Base-by-base conservation (phyloP, 116 monocot genomes). In the Zostera marina region DNA sequence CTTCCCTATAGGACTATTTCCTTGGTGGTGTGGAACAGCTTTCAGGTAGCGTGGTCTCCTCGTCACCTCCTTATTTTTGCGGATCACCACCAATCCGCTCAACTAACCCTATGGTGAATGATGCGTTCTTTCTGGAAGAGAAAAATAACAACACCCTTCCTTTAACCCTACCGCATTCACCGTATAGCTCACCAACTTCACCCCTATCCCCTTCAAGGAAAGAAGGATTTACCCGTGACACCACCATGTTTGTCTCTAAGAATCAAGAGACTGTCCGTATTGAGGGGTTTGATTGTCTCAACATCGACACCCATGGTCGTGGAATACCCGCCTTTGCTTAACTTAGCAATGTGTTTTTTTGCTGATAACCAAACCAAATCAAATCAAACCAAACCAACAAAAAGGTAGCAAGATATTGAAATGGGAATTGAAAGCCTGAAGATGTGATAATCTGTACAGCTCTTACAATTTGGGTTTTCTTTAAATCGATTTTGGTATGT, bases 21-120 rank as follows among this genome's bases (percentile, higher is more conserved):
- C 47, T 49, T 19, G 38, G 39, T 3, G 49, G 21, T 15, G 1
- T 44, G 42, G 63, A 39, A 14, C 17, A 41, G 13, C 51, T 26
- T 20, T 21, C 25, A 2, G 63, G 32, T 4, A 44, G 14, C 10
- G 14, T 3, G 43, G 62, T 56, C 9, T 47, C 49, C 15, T 66
- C 72, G 14, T 65, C 76, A 0, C 71, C 71, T 13, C 63, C 72
- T 7, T 73, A 70, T 63, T 78, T 72, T 42, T 68, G 68, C 45
- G 75, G 74, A 2, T 82, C 82, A 5, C 82, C 78, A 4, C 78
- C 82, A 40, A 64, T 65, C 46, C 43, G 78, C 24, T 41, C 72
- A 8, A 52, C 66, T 21, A 78, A 82, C 69, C 82, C 82, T 9
- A 42, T 78, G 25, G 69, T 72, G 6, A 63, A 58, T 4, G 83